Base-by-base conservation (phyloP, 176 grass and related monocot species). In the Puya raimondii region DNA sequence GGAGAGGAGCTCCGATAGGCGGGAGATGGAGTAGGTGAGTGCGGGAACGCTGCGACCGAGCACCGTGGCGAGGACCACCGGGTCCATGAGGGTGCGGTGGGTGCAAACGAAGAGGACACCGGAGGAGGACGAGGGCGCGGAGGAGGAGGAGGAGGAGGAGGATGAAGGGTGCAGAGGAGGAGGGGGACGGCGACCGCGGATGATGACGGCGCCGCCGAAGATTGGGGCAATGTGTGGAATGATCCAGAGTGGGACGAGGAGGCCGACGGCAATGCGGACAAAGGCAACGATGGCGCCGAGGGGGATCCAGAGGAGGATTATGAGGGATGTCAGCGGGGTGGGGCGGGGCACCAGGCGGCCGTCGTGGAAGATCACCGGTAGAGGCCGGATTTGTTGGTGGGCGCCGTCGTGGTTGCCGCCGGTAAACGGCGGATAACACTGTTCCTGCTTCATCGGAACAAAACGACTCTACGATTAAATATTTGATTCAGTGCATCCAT, bases 21-120 rank as follows among this genome's bases (percentile, higher is more conserved):
- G 80, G 57, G 90, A 93, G 80, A 93, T 83, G 71, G 90, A 89
- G 83, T 93, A 89, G 12, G 83, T 93, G 71, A 93, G 83, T 63
- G 90, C 86, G 14, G 90, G 84, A 14, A 93, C 66, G 56, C 71
- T 71, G 22, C 86, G 90, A 1, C 78, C 78, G 13, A 93, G 83
- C 1, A 86, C 85, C 29, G 76, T 79, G 10, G 90, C 65, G 27
- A 93, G 90, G 22, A 79, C 80, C 27, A 93, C 85, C 9, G 90
- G 86, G 74, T 93, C 86, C 86, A 93, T 83, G 53, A 86, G 85
- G 47, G 86, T 92, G 11, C 93, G 84, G 79, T 97, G 93, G 54
- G 86, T 97, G 86, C 93, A 97, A 15, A 92, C 93, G 73, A 90
- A 97, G 69, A 97, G 82, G 47, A 92, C 84, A 15, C 93, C 86